These are phyloP conservation scores for Oryza glaberrima DNA, from an alignment of 176 grass and related monocot genomes.

Conservation along the genomic window DNA sequence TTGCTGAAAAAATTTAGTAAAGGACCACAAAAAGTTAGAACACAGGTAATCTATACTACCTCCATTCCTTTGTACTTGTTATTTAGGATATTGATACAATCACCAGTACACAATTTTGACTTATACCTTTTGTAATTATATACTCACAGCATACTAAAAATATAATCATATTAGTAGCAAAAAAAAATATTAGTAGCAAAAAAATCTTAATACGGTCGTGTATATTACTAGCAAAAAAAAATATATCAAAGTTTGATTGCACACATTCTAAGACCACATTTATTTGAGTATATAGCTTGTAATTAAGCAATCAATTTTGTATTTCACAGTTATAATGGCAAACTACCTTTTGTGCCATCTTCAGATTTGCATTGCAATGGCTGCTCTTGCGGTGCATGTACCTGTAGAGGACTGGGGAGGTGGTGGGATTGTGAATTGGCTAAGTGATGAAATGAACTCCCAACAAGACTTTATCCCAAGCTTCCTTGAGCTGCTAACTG, in stretches of 20 bases:
- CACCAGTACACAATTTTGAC: background rate
- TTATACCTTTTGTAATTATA: background rate
- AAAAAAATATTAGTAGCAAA: background rate
- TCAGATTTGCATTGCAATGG: slow-evolving; percentile 98
- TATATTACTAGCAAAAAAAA: background rate
- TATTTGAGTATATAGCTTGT: background rate
- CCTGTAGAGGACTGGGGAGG: slow-evolving; percentile 94
- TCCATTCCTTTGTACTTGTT: background rate
- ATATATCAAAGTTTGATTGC: background rate
- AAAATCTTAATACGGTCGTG: background rate
- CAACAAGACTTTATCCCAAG: slow-evolving; percentile 78
- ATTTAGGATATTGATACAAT: background rate
- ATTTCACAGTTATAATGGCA: slow-evolving; percentile 30
- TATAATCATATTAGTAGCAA: background rate
- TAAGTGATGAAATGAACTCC: slow-evolving; percentile 91
- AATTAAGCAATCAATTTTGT: slow-evolving; percentile 42
- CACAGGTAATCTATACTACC: slow-evolving; percentile 63
- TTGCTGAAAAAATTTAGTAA: slow-evolving; percentile 89
- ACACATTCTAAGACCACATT: background rate
- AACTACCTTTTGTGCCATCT: slow-evolving; percentile 33
- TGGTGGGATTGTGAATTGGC: slow-evolving; percentile 92
- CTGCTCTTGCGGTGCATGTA: slow-evolving; percentile 95
- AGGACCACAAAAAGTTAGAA: slow-evolving; percentile 95
- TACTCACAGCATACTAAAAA: background rate
- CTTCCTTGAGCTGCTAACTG: slow-evolving; percentile 88